These are phyloP conservation scores for Rhodofomes roseus DNA, from an alignment of 1,284 basidiomycete species.

Conservation along the genomic window DNA sequence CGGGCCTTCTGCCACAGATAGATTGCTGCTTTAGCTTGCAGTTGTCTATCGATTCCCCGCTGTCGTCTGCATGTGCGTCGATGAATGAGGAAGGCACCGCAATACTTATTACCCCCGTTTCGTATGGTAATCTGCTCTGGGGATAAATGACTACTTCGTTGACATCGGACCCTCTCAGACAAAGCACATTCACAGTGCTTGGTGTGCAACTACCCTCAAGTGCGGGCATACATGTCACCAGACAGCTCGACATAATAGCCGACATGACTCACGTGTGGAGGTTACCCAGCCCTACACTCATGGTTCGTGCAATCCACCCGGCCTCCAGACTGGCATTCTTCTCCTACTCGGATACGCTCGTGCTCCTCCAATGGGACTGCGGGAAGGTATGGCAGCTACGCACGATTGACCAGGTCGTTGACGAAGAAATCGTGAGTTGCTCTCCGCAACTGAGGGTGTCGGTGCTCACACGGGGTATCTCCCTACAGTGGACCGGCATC, in stretches of 20 bases:
- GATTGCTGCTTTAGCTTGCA: slow-evolving; percentile 4
- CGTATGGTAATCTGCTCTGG: slow-evolving; percentile 8
- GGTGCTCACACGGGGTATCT: no score
- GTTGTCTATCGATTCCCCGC: slow-evolving; percentile 8
- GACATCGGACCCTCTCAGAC: not conserved
- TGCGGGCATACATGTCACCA: not conserved
- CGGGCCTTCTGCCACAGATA: not conserved
- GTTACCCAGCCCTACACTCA: slow-evolving; percentile 21
- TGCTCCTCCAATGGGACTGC: slow-evolving; percentile 32
- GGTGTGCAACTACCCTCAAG: slow-evolving; percentile 10
- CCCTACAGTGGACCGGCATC: slow-evolving; percentile 46
- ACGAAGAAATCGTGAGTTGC: slow-evolving; percentile 26
- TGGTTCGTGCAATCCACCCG: slow-evolving; percentile 33
- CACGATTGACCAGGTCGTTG: slow-evolving; percentile 20
- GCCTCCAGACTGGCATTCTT: slow-evolving; percentile 25
- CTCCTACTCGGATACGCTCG: slow-evolving; percentile 26
- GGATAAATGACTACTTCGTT: not conserved
- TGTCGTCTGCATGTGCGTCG: slow-evolving; percentile 27
- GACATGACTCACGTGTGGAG: slow-evolving; percentile 7
- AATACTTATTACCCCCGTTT: slow-evolving; percentile 16
- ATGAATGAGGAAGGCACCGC: slow-evolving; percentile 18
- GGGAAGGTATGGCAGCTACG: slow-evolving; percentile 18
- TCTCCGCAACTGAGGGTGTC: not conserved
- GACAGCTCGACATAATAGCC: not conserved
- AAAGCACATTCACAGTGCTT: slow-evolving; percentile 14